A percentile compares a stretch with the other conserved stretches of the same genome.
phyloP scores from a whole-genome alignment of 805 yeast species.

The Brettanomyces custersianus region DNA sequence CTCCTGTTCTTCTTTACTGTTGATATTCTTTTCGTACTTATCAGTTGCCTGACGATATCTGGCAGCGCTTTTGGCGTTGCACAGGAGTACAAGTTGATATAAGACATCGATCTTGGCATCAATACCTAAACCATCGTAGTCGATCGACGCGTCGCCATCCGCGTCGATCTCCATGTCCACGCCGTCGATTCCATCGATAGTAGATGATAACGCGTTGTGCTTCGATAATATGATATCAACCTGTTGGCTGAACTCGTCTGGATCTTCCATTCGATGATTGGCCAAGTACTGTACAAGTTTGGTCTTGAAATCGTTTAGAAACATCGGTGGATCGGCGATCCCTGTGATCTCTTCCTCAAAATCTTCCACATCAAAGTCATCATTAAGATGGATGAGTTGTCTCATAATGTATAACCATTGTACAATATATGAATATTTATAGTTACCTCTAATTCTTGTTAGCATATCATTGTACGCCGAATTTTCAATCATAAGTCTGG shows the following conservation, averaged over 20 bases:
- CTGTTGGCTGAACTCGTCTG: slow-evolving; percentile 21
- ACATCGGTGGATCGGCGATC: slow-evolving; percentile 27
- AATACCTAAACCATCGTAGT: slow-evolving; percentile 25
- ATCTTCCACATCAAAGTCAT: slow-evolving; percentile 47
- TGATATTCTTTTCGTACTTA: slow-evolving; percentile 17
- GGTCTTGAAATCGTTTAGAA: slow-evolving; percentile 35
- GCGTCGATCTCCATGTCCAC: slow-evolving; percentile 5
- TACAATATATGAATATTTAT: slow-evolving; percentile 30
- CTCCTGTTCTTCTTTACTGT: slow-evolving; percentile 22
- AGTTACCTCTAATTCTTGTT: slow-evolving; percentile 26
- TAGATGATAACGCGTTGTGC: slow-evolving; percentile 6
- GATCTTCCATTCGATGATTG: slow-evolving; percentile 23
- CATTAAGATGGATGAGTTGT: slow-evolving; percentile 41
- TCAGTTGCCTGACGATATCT: slow-evolving; percentile 43
- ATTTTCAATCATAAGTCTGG: slow-evolving; percentile 28
- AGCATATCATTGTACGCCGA: slow-evolving; percentile 23
- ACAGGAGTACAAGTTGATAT: slow-evolving; percentile 29
- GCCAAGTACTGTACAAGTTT: slow-evolving; percentile 33
- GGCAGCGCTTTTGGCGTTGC: slow-evolving; percentile 33
- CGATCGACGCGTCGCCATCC: slow-evolving; percentile 3
- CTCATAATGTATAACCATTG: slow-evolving; percentile 53
- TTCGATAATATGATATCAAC: slow-evolving; percentile 10
- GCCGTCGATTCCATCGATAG: slow-evolving; percentile 5
- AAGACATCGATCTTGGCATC: slow-evolving; percentile 42
- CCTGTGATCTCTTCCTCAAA: slow-evolving; percentile 56